Evolutionary conservation across 257 asterid genomes (phyloP).

Genomic region (Cynanchum wilfordii): DNA sequence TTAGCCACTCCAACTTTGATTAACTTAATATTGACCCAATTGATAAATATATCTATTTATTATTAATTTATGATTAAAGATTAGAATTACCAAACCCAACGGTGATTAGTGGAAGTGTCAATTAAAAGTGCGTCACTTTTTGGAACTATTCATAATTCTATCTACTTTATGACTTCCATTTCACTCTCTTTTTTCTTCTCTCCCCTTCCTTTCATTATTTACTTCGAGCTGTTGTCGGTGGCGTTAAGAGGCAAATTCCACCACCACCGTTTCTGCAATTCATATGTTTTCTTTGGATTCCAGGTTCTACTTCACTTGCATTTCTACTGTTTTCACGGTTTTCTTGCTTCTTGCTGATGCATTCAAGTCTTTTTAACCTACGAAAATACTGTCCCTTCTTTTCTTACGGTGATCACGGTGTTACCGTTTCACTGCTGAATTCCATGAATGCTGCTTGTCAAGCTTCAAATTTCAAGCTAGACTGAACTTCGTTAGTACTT

Average conservation of each 20-base stretch:
- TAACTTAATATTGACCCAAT: no score
- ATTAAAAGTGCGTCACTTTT: not conserved
- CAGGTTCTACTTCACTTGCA: not conserved
- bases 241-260: not conserved
- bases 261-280: not conserved
- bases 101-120: not conserved
- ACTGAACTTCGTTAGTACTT: conserved; percentile 6
- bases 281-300: not conserved
- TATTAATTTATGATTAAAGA: no score
- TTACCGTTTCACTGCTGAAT: no score
- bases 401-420: not conserved
- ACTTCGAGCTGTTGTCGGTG: conserved; percentile 20
- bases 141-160: not conserved
- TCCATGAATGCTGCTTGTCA: not conserved
- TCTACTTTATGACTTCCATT: not conserved
- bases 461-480: conserved; percentile 3
- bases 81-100: no score
- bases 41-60: no score
- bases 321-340: conserved; percentile 9
- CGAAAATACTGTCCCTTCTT: not conserved
- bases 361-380: not conserved
- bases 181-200: not conserved
- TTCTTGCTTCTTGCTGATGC: conserved; percentile 4
- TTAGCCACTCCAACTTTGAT: no score
- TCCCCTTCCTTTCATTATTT: conserved; percentile 1